Conservation (phyloP, 768 basidiomycete species). For the Trametes elegans region DNA sequence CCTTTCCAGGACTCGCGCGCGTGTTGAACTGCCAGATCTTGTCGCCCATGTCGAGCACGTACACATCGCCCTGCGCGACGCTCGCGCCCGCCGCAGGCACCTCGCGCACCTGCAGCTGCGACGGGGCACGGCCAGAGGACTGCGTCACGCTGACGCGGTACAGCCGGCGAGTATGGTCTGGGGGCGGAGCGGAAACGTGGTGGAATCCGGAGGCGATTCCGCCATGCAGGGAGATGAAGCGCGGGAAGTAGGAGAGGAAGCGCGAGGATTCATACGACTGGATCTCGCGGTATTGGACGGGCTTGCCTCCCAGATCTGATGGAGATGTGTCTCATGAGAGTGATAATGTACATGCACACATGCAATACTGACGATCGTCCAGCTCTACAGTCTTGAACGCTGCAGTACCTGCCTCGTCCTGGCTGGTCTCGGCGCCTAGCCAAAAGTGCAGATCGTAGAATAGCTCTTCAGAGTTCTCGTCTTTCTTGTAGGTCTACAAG, state of each 20-base stretch:
- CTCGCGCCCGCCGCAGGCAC: constrained; percentile 44
- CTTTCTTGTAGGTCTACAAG: constrained; percentile 55
- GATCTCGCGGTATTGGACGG: constrained; percentile 62
- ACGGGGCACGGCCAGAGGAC: background rate
- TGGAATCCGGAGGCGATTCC: constrained; percentile 53
- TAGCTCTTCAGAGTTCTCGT: constrained; percentile 43
- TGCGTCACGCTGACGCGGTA: constrained; percentile 44
- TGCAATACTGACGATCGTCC: constrained; percentile 50
- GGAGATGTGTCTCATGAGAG: background rate
- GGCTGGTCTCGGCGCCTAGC: constrained; percentile 56
- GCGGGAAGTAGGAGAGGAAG: constrained; percentile 51
- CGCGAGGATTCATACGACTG: constrained; percentile 54
- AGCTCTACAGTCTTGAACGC: constrained; percentile 68
- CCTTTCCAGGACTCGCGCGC: constrained; percentile 51
- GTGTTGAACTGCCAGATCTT: constrained; percentile 57
- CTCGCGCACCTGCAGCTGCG: constrained; percentile 42
- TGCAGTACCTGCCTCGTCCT: constrained; percentile 61
- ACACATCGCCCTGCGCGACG: constrained; percentile 54
- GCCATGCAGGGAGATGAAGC: constrained; percentile 44
- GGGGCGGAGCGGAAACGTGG: constrained; percentile 44
- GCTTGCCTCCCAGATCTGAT: constrained; percentile 51
- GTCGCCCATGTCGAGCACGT: constrained; percentile 56
- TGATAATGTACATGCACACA: background rate
- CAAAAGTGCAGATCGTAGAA: constrained; percentile 66
- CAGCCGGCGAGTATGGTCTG: constrained; percentile 44